Evolutionary conservation across 1,284 basidiomycete species (phyloP), one percentile per base, ranked within the genome.

Genomic region (Ustilago loliicola): DNA sequence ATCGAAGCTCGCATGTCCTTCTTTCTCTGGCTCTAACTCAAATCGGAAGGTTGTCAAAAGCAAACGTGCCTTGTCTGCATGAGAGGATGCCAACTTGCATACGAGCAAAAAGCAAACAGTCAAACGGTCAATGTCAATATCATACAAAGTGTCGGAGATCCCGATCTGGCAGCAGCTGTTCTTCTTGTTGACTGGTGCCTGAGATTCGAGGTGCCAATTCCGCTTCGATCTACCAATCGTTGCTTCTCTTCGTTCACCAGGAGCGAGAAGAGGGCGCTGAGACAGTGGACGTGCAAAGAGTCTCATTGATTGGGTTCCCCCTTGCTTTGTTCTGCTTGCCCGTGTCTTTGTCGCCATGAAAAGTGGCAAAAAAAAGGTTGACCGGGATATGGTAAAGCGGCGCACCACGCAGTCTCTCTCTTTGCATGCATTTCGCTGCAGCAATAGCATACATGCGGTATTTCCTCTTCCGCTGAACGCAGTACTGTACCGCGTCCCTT

Each of bases 261-360:
- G 9, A 36, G 34, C 34, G 4, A 36, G 34, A 36, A 19, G 17
- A 40, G 38, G 11, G 38, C 38, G 11, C 11, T 13, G 19, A 40
- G 38, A 40, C 38, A 40, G 38, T 19, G 38, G 15, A 19, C 17
- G 38, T 10, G 38, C 38, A 40, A 40, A 17, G 38, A 40, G 38
- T 40, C 38, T 40, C 38, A 40, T 19, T 15, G 45, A 9, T 23
- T 23, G 23, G 40, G 9, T 23, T 25, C 15, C 45, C 45, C 45
- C 45, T 48, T 48, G 45, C 45, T 48, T 21, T 23, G 45, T n/a
- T 48, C 15, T 48, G 45, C 45, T 48, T 40, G 10, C 45, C 45
- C 45, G 45, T 48, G 45, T 48, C 45, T 48, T 19, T 48, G 45
- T 21, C 45, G 1, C 38, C 38, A 40, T 40, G 38, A 40, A 48